Evolutionary conservation across 495 filamentous ascomycete species (phyloP).

Genomic region (Aspergillus hancockii): DNA sequence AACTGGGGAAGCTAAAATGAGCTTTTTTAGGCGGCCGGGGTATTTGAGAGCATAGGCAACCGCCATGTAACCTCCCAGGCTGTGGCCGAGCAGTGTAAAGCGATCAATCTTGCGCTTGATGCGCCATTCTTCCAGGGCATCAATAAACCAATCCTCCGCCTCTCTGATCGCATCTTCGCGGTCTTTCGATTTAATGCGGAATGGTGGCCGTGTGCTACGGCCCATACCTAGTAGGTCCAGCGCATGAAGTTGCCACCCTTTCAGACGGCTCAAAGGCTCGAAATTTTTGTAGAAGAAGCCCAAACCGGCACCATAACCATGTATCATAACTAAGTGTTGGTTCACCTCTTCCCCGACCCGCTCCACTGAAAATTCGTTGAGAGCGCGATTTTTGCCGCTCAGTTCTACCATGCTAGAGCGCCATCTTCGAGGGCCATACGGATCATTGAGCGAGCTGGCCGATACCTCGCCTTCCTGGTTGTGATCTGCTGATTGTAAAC

Average conservation of each 20-base stretch:
- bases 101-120: constrained; percentile 82
- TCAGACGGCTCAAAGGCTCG: constrained; percentile 72
- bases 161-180: constrained; percentile 80
- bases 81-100: constrained; percentile 92
- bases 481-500: constrained; percentile 39
- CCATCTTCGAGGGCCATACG: constrained; percentile 84
- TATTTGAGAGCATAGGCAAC: constrained; percentile 96
- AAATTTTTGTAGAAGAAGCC: constrained; percentile 99
- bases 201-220: constrained; percentile 79
- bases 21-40: constrained; percentile 88
- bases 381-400: constrained; percentile 77
- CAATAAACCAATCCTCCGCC: constrained; percentile 94
- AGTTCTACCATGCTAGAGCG: constrained; percentile 81
- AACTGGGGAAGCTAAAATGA: constrained; percentile 91
- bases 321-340: constrained; percentile 92
- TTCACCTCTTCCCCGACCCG: constrained; percentile 72
- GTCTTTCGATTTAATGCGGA: constrained; percentile 80
- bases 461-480: constrained; percentile 41
- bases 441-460: constrained; percentile 63
- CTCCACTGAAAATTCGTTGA: constrained; percentile 94
- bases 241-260: constrained; percentile 88
- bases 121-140: constrained; percentile 95
- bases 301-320: constrained; percentile 93
- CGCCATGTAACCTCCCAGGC: constrained; percentile 89
- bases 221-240: constrained; percentile 95